These are phyloP conservation scores for Globisporangium rhizosaccharum DNA, from an alignment of 352 stramenopile species.

Conservation along the genomic window DNA sequence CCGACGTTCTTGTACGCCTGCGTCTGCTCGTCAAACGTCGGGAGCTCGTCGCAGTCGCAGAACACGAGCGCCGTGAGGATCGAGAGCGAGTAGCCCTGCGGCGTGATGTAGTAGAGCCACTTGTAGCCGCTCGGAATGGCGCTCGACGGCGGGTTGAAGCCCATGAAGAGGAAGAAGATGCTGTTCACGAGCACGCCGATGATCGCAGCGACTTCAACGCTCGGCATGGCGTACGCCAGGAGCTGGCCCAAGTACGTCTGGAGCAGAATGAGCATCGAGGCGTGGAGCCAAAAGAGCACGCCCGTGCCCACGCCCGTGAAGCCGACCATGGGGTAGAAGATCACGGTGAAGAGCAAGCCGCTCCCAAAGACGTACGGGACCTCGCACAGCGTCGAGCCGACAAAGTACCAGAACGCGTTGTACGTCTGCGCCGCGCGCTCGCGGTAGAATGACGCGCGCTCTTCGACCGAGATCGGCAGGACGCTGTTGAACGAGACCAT, in stretches of 20 bases:
- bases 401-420: slow-evolving; percentile 46
- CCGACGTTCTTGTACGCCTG: slow-evolving; percentile 22
- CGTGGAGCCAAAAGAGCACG: slow-evolving; percentile 65
- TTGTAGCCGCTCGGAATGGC: slow-evolving; percentile 19
- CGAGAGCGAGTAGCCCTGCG: slow-evolving; percentile 32
- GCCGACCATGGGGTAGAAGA: slow-evolving; percentile 74
- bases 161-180: slow-evolving; percentile 48
- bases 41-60: slow-evolving; percentile 33
- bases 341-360: slow-evolving; percentile 30
- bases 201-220: slow-evolving; percentile 27
- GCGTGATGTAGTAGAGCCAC: slow-evolving; percentile 36
- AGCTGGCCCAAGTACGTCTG: slow-evolving; percentile 70
- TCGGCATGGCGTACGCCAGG: slow-evolving; percentile 44
- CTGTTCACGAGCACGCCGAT: slow-evolving; percentile 34
- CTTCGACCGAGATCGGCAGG: slow-evolving; percentile 64
- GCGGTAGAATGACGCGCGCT: slow-evolving; percentile 87
- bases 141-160: slow-evolving; percentile 30
- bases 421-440: slow-evolving; percentile 87
- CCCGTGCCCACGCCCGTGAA: slow-evolving; percentile 23
- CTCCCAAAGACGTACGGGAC: slow-evolving; percentile 35
- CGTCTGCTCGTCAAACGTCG: slow-evolving; percentile 19
- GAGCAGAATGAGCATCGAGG: slow-evolving; percentile 47
- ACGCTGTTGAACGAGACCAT: slow-evolving; percentile 69
- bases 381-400: slow-evolving; percentile 63
- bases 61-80: slow-evolving; percentile 34